Conservation (phyloP, 2,329 filamentous ascomycete species). For the Fusarium subtropicale region DNA sequence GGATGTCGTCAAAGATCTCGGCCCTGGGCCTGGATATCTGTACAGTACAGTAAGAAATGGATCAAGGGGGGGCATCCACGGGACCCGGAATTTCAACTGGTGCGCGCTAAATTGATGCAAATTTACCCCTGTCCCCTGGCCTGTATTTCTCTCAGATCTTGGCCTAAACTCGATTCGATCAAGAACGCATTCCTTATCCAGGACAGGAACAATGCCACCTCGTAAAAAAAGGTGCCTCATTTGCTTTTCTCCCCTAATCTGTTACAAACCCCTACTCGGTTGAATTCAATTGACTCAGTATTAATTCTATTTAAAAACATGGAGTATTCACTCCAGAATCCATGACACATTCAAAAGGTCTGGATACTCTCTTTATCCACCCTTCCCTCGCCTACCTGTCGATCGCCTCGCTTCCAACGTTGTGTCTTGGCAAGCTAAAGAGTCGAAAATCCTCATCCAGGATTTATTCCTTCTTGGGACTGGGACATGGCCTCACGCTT, state of each 20-base stretch:
- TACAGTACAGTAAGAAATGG: conserved; percentile 3
- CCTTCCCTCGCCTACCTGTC: neutral
- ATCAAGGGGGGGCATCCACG: conserved; percentile 8
- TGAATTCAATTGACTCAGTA: neutral
- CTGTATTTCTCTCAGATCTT: neutral
- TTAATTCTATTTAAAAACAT: neutral
- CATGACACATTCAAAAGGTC: neutral
- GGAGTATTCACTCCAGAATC: neutral
- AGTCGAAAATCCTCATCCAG: neutral
- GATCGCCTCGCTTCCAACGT: neutral
- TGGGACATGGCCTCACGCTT: neutral
- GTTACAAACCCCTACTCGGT: neutral
- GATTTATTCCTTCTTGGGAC: neutral
- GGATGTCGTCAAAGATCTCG: conserved; percentile 9
- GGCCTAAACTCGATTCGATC: neutral
- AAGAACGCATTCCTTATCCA: conserved; percentile 1
- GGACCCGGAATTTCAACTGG: conserved; percentile 18
- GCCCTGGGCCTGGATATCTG: conserved; percentile 3
- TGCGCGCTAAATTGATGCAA: conserved; percentile 5
- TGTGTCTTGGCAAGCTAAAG: neutral
- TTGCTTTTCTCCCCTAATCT: conserved; percentile 1
- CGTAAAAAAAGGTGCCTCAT: conserved; percentile 16
- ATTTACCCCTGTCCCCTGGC: neutral
- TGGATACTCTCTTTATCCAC: neutral
- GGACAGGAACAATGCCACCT: neutral